Base-by-base conservation (phyloP, 345 rosid species). In the Sonneratia alba region DNA sequence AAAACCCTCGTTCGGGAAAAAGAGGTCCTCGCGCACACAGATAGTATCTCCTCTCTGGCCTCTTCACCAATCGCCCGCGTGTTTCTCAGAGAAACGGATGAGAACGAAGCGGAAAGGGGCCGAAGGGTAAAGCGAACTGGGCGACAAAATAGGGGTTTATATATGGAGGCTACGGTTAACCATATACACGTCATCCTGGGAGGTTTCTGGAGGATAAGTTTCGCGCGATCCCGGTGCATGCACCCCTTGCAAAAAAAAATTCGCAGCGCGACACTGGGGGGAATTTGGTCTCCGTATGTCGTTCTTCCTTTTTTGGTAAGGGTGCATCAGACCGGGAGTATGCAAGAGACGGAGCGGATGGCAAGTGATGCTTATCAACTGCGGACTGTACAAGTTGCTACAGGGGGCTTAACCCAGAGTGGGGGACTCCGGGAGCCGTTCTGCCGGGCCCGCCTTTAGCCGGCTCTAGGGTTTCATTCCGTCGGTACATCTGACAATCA, bases 141-240 rank as follows among this genome's bases (percentile, higher is more conserved):
- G 68, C 36, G 10, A 4, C 3, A 4, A 4, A 2, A 27, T 2
- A 47, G 7, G 24, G 55, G 67, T 68, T 77, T 85, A 66, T 88
- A 85, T 82, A 83, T 24, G 85, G 87, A 83, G 87, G 90, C 87
- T 77, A 18, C 80, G 80, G 82, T 72, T 80, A 69, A 68, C 16
- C 19, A 4, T 6, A 68, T 55, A 82, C 89, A 85, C 87, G 89
- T 86, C 88, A 85, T 32, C 32, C 71, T 21, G 24, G 43, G 40
- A 22, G 67, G 13, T 53, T n/a, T 3, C 68, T 6, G 0, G 9
- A 38, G 14, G 6, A 13, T 18, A n/a, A 7, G 21, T 21, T 10
- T 22, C 3, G 27, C 38, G 27, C 13, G 55, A 6, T 18, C 37
- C 70, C 36, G 70, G 70, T 14, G 18, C 70, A 68, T 68, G 56